phyloP scores from a whole-genome alignment of 208 protist species.

The Wallacemonas collosoma region DNA sequence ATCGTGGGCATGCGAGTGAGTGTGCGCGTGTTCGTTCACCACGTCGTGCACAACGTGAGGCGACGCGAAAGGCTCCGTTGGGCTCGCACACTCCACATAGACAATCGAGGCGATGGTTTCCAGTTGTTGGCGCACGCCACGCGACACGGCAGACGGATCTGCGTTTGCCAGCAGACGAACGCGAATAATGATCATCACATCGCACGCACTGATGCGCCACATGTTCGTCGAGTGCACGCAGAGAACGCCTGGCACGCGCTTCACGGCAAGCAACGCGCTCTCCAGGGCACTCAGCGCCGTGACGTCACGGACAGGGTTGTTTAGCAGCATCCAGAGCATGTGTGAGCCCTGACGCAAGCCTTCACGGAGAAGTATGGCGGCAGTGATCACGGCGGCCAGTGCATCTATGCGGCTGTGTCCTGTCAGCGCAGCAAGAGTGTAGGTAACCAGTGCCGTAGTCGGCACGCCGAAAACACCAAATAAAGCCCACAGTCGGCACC shows the following conservation, averaged over 20 bases:
- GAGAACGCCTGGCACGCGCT: conserved; percentile 52
- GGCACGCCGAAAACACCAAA: background rate
- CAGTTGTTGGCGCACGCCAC: conserved; percentile 34
- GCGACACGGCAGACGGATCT: conserved; percentile 37
- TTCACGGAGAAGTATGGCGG: conserved; percentile 31
- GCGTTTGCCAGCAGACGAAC: conserved; percentile 45
- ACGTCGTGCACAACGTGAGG: background rate
- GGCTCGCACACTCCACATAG: conserved; percentile 63
- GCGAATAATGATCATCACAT: conserved; percentile 59
- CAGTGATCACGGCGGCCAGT: conserved; percentile 27
- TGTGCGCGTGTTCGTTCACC: conserved; percentile 21
- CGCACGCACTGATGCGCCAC: conserved; percentile 45
- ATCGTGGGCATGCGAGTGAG: conserved; percentile 20
- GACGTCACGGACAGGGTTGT: conserved; percentile 49
- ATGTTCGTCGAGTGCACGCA: conserved; percentile 51
- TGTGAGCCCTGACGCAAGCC: conserved; percentile 22
- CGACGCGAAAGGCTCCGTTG: background rate
- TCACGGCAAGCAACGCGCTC: conserved; percentile 41
- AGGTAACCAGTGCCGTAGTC: background rate
- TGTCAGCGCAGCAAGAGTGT: conserved; percentile 14
- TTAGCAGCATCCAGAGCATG: conserved; percentile 66
- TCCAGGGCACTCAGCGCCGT: conserved; percentile 31
- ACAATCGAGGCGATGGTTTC: conserved; percentile 42
- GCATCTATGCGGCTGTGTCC: conserved; percentile 21
- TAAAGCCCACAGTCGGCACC: background rate